Evolutionary conservation across 2,329 filamentous ascomycete genomes (phyloP).

Genomic region (Colletotrichum truncatum): DNA sequence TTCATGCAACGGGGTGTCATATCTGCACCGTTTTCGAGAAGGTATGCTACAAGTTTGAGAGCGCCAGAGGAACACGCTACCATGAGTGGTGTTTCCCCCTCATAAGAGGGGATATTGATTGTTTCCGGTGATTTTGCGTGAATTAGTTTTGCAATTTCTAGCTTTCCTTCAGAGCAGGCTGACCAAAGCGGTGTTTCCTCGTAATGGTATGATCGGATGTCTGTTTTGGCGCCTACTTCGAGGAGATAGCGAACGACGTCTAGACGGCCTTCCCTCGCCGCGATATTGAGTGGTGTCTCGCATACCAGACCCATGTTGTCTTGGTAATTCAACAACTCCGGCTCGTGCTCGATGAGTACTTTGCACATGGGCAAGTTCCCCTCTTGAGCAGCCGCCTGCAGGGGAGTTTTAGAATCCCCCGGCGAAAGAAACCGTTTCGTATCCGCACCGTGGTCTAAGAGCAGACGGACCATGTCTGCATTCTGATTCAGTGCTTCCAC

Average conservation of each 20-base stretch:
- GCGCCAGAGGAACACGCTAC: slow-evolving; percentile 28
- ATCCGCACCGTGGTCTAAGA: slow-evolving; percentile 34
- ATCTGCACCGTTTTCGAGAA: slow-evolving; percentile 34
- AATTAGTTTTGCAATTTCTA: slow-evolving; percentile 31
- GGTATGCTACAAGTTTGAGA: slow-evolving; percentile 23
- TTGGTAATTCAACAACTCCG: slow-evolving; percentile 32
- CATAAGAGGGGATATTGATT: slow-evolving; percentile 23
- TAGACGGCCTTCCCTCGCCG: slow-evolving; percentile 20
- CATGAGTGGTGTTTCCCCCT: slow-evolving; percentile 31
- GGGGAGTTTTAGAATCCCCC: slow-evolving; percentile 12
- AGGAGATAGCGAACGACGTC: slow-evolving; percentile 32
- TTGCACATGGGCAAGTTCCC: slow-evolving; percentile 30
- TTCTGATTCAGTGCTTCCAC: slow-evolving; percentile 10
- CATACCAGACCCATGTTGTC: slow-evolving; percentile 18
- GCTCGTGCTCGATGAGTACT: slow-evolving; percentile 33
- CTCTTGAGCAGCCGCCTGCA: slow-evolving; percentile 31
- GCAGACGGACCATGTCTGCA: slow-evolving; percentile 27
- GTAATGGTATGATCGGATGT: slow-evolving; percentile 17
- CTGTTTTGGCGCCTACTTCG: slow-evolving; percentile 31
- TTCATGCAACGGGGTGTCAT: not conserved
- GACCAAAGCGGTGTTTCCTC: slow-evolving; percentile 32
- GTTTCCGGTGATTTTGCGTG: slow-evolving; percentile 32
- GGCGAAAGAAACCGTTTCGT: slow-evolving; percentile 20
- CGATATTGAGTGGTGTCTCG: slow-evolving; percentile 32
- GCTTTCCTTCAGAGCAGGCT: slow-evolving; percentile 24